Conservation (phyloP, 2,329 filamentous ascomycete genomes). For the Monilinia fructicola region DNA sequence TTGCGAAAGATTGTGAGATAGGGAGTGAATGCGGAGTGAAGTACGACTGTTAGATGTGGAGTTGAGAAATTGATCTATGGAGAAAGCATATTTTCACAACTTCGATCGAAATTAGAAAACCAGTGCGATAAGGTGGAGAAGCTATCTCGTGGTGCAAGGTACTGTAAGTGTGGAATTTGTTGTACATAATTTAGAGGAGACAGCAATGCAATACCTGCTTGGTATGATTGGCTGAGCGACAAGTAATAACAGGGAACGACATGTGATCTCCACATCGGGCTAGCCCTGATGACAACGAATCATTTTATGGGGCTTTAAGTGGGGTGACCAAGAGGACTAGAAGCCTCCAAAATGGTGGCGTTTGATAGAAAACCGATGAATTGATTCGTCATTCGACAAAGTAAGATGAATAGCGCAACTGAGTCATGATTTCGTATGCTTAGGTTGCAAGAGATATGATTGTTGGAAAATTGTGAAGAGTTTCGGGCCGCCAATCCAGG, state of each 20-base stretch:
- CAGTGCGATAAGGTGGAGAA: slow-evolving; percentile 12
- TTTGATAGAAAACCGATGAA: neutral
- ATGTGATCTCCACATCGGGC: slow-evolving; percentile 16
- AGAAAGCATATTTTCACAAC: neutral
- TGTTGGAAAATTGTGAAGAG: neutral
- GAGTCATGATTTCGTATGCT: neutral
- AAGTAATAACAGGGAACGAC: slow-evolving; percentile 4
- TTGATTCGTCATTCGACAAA: neutral
- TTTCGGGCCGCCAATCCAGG: neutral
- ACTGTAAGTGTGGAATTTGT: slow-evolving; percentile 7
- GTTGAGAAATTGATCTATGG: slow-evolving; percentile 19
- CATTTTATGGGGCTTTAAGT: slow-evolving; percentile 14
- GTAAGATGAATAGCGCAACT: neutral
- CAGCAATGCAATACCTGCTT: slow-evolving; percentile 3
- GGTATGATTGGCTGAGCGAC: slow-evolving; percentile 6
- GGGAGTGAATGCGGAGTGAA: slow-evolving; percentile 10
- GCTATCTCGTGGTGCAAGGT: slow-evolving; percentile 5
- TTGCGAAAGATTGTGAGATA: neutral
- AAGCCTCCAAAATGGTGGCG: neutral
- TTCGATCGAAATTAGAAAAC: slow-evolving; percentile 7
- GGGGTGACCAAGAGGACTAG: neutral
- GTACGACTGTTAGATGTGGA: neutral
- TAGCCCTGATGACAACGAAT: slow-evolving; percentile 15
- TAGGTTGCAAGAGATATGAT: neutral
- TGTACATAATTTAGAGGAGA: slow-evolving; percentile 21